Base-by-base conservation (phyloP, 345 rosid species). In the Populus tremula region DNA sequence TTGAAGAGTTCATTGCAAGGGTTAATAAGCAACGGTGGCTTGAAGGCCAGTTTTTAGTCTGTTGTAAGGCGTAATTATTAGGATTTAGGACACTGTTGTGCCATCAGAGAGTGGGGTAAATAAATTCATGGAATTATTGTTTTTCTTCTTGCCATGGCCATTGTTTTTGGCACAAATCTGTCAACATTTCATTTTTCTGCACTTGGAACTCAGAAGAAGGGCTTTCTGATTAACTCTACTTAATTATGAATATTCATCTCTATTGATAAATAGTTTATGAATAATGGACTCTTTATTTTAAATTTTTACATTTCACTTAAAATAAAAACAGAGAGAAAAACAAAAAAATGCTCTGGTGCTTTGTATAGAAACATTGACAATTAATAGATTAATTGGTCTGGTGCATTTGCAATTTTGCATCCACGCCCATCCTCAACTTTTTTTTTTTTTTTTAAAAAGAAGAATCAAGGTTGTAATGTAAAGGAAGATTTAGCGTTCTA, bases 1-100 rank as follows among this genome's bases (percentile, higher is more conserved):
- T 81, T 27, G 95, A 91, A 64, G 91, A 86, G n/a, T 91, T 91
- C 82, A 91, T 91, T 67, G 90, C 90, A 18, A 91, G 89, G 81
- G 87, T 91, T 72, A 88, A 89, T 53, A 87, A 71, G 76, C 89
- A 88, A 84, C 79, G 95, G 84, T 81, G 79, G 88, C 75, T 86
- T 67, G 93, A 91, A 85, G 83, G 76, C 10, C 80, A 78, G 61
- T 80, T 65, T 31, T 17, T 80, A 12, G 64, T 79, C 8, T 49
- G 53, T 12, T 78, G 76, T 13, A 4, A 33, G 14, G 76, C 76
- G 43, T 78, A 72, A 82, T 50, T 61, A 20, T 66, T 8, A 43
- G 25, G 64, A 23, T 59, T 25, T 11, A 59, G 64, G 56, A 53
- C 11, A 18, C 59, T 53, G n/a, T 6, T 6, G 23, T 20, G 36